phyloP scores from a whole-genome alignment of 108 stramenopile species.

The Cyclotella kingstonii region DNA sequence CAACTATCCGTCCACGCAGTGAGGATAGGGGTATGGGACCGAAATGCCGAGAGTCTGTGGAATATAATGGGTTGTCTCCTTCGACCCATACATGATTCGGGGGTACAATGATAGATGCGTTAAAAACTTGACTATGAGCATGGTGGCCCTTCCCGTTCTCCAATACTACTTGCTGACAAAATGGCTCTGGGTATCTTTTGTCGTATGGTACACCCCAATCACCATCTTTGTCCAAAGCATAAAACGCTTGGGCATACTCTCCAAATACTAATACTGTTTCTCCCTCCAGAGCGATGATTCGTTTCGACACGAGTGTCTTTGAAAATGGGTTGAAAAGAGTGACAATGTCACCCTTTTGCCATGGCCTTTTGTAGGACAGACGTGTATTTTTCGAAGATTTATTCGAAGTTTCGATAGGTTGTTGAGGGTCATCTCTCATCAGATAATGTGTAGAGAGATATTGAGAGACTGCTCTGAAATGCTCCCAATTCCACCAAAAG shows the following conservation, averaged over 20 bases:
- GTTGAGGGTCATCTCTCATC: background rate
- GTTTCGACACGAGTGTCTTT: slow-evolving; percentile 45
- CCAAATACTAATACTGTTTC: slow-evolving; percentile 56
- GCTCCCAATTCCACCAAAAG: slow-evolving; percentile 17
- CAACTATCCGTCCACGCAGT: slow-evolving; percentile 68
- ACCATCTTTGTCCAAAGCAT: slow-evolving; percentile 1
- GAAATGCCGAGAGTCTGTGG: slow-evolving; percentile 88
- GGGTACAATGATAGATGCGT: slow-evolving; percentile 57
- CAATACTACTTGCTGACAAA: slow-evolving; percentile 13
- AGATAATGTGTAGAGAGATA: background rate
- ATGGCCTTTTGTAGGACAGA: slow-evolving; percentile 31
- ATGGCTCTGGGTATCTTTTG: slow-evolving; percentile 15
- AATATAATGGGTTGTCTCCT: slow-evolving; percentile 91
- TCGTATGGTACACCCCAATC: slow-evolving; percentile 23
- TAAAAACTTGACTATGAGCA: background rate
- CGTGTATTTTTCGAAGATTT: background rate
- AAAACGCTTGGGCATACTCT: slow-evolving; percentile 53
- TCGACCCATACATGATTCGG: slow-evolving; percentile 89
- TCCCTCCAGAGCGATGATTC: slow-evolving; percentile 71
- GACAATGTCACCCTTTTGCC: slow-evolving; percentile 56
- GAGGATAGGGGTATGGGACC: slow-evolving; percentile 80
- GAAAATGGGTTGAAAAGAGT: slow-evolving; percentile 52
- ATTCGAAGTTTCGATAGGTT: background rate
- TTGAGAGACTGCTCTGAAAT: background rate
- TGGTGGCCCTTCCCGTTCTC: background rate